These are phyloP conservation scores for Fraxinus anomala DNA, from an alignment of 257 asterid genomes.

Conservation along the genomic window DNA sequence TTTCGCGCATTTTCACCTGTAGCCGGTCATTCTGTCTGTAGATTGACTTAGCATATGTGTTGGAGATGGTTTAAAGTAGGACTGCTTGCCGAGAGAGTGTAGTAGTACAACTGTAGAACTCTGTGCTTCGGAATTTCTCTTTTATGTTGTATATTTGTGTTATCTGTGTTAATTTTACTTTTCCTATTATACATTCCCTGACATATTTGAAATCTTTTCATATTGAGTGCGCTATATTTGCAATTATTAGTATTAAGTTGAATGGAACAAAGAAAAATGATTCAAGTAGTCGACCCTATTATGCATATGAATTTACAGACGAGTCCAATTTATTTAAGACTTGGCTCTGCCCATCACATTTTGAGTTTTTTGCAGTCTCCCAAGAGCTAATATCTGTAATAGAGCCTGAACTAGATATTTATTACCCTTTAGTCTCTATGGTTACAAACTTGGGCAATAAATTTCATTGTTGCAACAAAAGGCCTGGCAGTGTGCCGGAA, in stretches of 20 bases:
- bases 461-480: neutral
- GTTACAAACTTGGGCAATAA: no score
- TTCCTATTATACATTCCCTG: neutral
- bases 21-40: constrained; percentile 16
- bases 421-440: no score
- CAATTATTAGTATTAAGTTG: neutral
- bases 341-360: neutral
- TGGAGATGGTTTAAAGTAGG: neutral
- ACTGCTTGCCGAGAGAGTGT: constrained; percentile 5
- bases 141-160: constrained; percentile 8
- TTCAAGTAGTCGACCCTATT: neutral
- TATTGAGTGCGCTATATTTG: neutral
- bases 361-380: neutral
- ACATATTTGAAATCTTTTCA: neutral
- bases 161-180: constrained; percentile 3
- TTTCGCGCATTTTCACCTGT: constrained; percentile 20
- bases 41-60: constrained; percentile 14
- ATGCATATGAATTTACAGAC: no score
- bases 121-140: neutral
- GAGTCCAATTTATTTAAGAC: no score
- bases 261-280: neutral
- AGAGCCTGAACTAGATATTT: no score
- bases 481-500: neutral
- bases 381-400: neutral
- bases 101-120: constrained; percentile 11